Evolutionary conservation across 768 basidiomycete species (phyloP).

Genomic region (Lactifluus volemus): DNA sequence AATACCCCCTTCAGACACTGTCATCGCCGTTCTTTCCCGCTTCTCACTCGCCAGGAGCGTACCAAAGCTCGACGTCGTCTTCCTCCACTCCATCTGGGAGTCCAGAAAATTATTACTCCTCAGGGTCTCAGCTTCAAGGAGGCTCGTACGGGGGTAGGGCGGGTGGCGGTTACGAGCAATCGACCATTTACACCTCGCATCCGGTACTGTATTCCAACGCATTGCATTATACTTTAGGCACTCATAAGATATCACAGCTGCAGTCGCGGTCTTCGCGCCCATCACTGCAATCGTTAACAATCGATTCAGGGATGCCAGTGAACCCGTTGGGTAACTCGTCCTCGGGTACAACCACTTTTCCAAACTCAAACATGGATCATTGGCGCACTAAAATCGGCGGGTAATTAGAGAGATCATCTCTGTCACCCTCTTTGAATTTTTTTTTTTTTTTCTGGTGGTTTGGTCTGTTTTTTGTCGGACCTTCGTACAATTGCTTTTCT

Average conservation of each 20-base stretch:
- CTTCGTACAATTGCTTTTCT: slow-evolving; percentile 9
- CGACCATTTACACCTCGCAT: slow-evolving; percentile 9
- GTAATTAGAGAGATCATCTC: background rate
- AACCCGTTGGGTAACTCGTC: background rate
- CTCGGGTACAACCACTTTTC: slow-evolving; percentile 1
- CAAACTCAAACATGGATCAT: slow-evolving; percentile 7
- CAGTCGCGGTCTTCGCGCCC: slow-evolving; percentile 9
- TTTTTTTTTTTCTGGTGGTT: background rate
- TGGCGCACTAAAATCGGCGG: slow-evolving; percentile 17
- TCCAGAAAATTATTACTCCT: slow-evolving; percentile 17
- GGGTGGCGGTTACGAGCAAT: slow-evolving; percentile 14
- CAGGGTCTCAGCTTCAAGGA: slow-evolving; percentile 11
- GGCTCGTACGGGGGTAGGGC: slow-evolving; percentile 8
- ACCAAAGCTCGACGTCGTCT: slow-evolving; percentile 14
- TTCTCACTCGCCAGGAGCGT: slow-evolving; percentile 13
- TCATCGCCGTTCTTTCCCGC: slow-evolving; percentile 19
- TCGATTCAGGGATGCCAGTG: slow-evolving; percentile 3
- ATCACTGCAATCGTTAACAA: slow-evolving; percentile 4
- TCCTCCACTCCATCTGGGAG: slow-evolving; percentile 13
- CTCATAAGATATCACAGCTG: slow-evolving; percentile 8
- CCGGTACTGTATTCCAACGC: slow-evolving; percentile 6
- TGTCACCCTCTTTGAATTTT: background rate
- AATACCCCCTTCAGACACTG: slow-evolving; percentile 15
- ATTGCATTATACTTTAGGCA: background rate
- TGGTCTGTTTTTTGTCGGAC: background rate